Evolutionary conservation across 1,284 basidiomycete genomes (phyloP), one percentile per base, ranked within the genome.

Genomic region (Ustilago nuda): DNA sequence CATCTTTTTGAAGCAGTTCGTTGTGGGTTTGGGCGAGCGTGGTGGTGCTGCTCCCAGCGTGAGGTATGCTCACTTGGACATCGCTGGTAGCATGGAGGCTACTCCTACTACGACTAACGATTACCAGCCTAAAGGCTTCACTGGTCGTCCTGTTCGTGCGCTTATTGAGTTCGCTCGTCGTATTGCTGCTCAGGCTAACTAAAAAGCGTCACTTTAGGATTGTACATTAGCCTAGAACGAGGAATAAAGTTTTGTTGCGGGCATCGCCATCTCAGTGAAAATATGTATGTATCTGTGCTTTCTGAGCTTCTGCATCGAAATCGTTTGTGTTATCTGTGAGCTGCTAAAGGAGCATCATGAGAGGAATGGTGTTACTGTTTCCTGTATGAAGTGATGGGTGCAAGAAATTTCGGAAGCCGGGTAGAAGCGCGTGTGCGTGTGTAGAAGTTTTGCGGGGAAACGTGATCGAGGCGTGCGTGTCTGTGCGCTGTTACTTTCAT

Each of bases 121-220:
- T 89, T 94, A 94, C 86, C 89, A 91, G 85, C 90, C 90, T 83
- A 90, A 88, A 71, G 92, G 92, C 4, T 91, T 94, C 91, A 92
- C 92, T 12, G 93, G 93, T 6, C 89, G 92, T 36, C 91, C 92
- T 53, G 92, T 92, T 73, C 88, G 92, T 89, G 90, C 84, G 65
- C 90, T 87, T 19, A 69, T 82, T 57, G 82, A 84, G 56, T 84
- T 84, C 72, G 87, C 86, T 33, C 84, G 86, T 55, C 75, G 75
- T 23, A 62, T 70, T 35, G 69, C 74, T 46, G 66, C 65, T 37
- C 61, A 68, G 33, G 39, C 62, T 32, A 56, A 50, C 61, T 46
- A 62, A 43, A 17, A 17, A 46, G 52, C 11, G 7, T 19, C 7
- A 12, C 3, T 39, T 35, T 11, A 23, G 36, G 23, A 27, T 33